Conservation (phyloP, 163 green algal genomes). For the Smithsoniella earleae region DNA sequence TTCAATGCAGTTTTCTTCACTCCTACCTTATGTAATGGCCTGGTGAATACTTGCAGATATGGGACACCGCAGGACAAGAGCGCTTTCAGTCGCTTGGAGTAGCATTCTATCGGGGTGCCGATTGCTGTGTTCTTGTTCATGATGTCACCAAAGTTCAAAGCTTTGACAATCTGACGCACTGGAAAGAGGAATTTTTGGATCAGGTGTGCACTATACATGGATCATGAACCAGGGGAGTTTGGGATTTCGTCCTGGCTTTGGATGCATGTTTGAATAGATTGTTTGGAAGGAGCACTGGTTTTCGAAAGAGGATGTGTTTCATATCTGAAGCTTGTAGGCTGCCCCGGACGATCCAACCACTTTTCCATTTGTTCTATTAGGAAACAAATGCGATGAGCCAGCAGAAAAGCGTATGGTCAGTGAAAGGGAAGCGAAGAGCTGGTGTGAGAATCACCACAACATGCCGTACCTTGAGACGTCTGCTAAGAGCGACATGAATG, state of each 20-base stretch:
- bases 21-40: too few relatives aligned
- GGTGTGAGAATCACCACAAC: slow-evolving; percentile 79
- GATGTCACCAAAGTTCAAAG: slow-evolving; percentile 92
- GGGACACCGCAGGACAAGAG: slow-evolving; percentile 95
- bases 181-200: slow-evolving; percentile 95
- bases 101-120: slow-evolving; percentile 96
- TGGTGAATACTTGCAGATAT: slow-evolving; percentile 84
- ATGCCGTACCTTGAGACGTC: slow-evolving; percentile 96
- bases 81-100: slow-evolving; percentile 95
- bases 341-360: slow-evolving; percentile 76
- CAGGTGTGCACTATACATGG: slow-evolving; percentile 61
- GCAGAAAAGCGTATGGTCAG: slow-evolving; percentile 65
- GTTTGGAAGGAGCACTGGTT: too few relatives aligned
- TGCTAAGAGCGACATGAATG: slow-evolving; percentile 69
- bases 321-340: slow-evolving; percentile 45
- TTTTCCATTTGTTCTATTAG: slow-evolving; percentile 97
- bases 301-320: too few relatives aligned
- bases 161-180: slow-evolving; percentile 97
- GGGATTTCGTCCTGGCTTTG: too few relatives aligned
- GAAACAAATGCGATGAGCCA: slow-evolving; percentile 94
- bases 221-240: too few relatives aligned
- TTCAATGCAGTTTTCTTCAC: too few relatives aligned
- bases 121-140: slow-evolving; percentile 97
- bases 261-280: too few relatives aligned
- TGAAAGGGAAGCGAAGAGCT: slow-evolving; percentile 90